Evolutionary conservation across 208 protist species (phyloP).

Genomic region (Crithidia brevicula): DNA sequence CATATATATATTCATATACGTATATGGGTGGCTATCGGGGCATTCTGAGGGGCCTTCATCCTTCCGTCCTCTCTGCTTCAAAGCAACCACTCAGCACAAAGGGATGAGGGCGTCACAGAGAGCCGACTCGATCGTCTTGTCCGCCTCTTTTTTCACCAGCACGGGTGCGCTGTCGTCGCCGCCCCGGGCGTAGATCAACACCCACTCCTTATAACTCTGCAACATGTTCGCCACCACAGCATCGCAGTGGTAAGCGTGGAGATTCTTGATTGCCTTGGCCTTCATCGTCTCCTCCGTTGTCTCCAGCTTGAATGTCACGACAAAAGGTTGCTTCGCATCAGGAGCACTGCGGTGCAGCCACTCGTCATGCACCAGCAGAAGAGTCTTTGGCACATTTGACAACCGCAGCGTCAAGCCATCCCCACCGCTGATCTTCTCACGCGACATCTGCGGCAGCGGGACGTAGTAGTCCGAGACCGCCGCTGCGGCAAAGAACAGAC

Average conservation of each 20-base stretch:
- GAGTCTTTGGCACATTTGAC: constrained; percentile 73
- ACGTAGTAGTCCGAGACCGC: constrained; percentile 90
- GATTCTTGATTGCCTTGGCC: constrained; percentile 72
- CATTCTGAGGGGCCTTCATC: no score
- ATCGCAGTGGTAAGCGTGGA: constrained; percentile 68
- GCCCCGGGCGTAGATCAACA: constrained; percentile 63
- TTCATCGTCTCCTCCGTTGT: constrained; percentile 71
- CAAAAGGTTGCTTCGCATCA: constrained; percentile 33
- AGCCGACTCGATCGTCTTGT: constrained; percentile 54
- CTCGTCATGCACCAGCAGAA: constrained; percentile 50
- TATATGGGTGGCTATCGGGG: no score
- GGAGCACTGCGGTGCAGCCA: constrained; percentile 51
- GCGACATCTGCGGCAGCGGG: constrained; percentile 51
- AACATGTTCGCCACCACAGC: constrained; percentile 86
- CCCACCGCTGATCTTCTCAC: constrained; percentile 81
- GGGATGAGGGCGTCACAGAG: constrained; percentile 66
- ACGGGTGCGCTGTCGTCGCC: constrained; percentile 35
- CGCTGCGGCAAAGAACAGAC: constrained; percentile 78
- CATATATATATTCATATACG: constrained; percentile 10
- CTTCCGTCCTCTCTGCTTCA: no score
- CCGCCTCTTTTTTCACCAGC: constrained; percentile 32
- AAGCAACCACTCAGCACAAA: not conserved
- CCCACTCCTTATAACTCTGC: constrained; percentile 80
- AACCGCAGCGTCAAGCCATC: constrained; percentile 71
- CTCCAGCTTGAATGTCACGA: constrained; percentile 88